These are phyloP conservation scores for Aechmea fasciata DNA, from an alignment of 176 grass and related monocot genomes.

Conservation along the genomic window DNA sequence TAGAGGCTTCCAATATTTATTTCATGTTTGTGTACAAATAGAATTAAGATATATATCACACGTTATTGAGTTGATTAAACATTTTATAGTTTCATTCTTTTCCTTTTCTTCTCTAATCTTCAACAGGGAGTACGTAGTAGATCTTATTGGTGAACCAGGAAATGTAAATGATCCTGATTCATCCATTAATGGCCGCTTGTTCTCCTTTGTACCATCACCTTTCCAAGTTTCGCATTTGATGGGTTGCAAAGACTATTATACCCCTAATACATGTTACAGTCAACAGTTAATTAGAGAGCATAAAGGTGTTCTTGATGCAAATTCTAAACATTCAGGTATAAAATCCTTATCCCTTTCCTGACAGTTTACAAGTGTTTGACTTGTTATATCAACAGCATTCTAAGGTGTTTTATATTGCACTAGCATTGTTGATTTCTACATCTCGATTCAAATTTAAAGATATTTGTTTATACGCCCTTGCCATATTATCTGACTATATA, in stretches of 20 bases:
- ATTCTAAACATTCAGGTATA: no score
- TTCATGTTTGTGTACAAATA: no score
- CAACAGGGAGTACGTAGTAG: constrained; percentile 74
- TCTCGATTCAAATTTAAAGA: no score
- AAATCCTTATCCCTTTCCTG: no score
- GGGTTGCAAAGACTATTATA: constrained; percentile 27
- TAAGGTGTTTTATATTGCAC: no score
- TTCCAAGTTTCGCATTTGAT: constrained; percentile 48
- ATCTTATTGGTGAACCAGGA: constrained; percentile 65
- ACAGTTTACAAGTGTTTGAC: no score
- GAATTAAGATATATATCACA: no score
- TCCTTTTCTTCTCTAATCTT: not conserved
- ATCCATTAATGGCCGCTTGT: constrained; percentile 70
- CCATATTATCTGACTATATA: no score
- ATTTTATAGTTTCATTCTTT: not conserved
- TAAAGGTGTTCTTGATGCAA: constrained; percentile 10
- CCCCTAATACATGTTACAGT: constrained; percentile 28
- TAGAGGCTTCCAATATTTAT: no score
- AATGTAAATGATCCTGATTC: constrained; percentile 59
- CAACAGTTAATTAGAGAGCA: constrained; percentile 16
- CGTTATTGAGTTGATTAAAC: not conserved
- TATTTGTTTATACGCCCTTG: no score
- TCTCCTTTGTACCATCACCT: constrained; percentile 61
- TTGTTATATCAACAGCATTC: no score
- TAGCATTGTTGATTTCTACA: no score